Evolutionary conservation across 2,329 filamentous ascomycete genomes (phyloP), one percentile per base, ranked within the genome.

Genomic region (Exophiala bonariae): DNA sequence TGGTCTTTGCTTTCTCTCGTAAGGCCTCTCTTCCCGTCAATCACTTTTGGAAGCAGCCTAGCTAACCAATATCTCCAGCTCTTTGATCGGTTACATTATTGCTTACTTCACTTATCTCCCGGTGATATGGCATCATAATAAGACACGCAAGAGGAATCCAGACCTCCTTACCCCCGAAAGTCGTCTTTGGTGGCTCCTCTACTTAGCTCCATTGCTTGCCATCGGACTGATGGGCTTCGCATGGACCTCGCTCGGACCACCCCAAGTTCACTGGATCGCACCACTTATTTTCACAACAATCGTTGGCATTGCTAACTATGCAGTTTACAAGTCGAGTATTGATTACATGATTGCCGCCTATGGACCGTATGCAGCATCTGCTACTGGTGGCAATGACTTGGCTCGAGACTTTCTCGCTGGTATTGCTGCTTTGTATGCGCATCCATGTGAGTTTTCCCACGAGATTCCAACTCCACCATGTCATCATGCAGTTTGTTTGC

Each of bases 331-430:
- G 28, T 22, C 20, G 30, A 34, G 47, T 2, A 82, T 85, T 57
- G 82, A 85, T 61, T 85, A 85, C 64, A 83, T 84, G 76, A 80
- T 85, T 38, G 81, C 79, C 18, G 75, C 80, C 0, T 86, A 86
- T 58, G 82, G 81, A 0, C 76, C 77, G 0, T 85, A 81, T 60
- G 74, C 82, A 0, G 81, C 82, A 11, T 83, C 80, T 0, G 82
- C 82, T 2, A 84, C 81, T 0, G 82, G 82, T 18, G 81, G 82
- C 7, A 85, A 86, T 56, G 82, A 79, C 23, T 80, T 84, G 44
- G 78, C 80, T 6, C 73, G 82, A 34, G 82, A 85, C 55, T 77
- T 85, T 57, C 67, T 85, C 3, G 81, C 82, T 1, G 82, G 82
- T 38, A 66, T 83, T 19, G 73, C 81, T 9, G 80, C 81, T 1